Evolutionary conservation across 768 basidiomycete species (phyloP).

Genomic region (Pisolithus orientalis): DNA sequence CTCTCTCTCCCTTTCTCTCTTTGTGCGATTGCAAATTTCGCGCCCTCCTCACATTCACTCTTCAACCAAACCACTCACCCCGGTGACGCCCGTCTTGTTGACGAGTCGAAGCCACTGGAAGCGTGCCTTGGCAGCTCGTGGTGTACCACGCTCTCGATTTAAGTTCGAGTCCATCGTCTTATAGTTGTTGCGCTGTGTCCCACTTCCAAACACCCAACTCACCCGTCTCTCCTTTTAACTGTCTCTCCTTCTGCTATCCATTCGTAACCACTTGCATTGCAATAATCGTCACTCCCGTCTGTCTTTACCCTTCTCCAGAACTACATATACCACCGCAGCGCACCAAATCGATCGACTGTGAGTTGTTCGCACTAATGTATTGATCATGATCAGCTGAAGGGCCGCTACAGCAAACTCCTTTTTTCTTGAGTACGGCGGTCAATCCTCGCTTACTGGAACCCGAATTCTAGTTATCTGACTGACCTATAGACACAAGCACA

Average conservation of each 20-base stretch:
- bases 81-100: conserved; percentile 15
- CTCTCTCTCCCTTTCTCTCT: conserved; percentile 33
- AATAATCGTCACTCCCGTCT: conserved; percentile 15
- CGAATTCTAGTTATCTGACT: no score
- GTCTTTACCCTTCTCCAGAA: conserved; percentile 1
- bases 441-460: no score
- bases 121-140: conserved; percentile 19
- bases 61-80: conserved; percentile 3
- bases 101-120: conserved; percentile 22
- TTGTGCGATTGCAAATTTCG: conserved; percentile 41
- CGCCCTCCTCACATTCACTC: neutral
- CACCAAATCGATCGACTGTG: conserved; percentile 11
- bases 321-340: neutral
- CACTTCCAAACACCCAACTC: conserved; percentile 21
- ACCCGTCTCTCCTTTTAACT: conserved; percentile 30
- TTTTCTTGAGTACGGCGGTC: neutral
- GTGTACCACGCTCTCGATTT: conserved; percentile 39
- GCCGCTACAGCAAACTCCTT: conserved; percentile 5
- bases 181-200: conserved; percentile 22
- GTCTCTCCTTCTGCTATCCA: conserved; percentile 23
- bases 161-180: conserved; percentile 44
- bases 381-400: conserved; percentile 4
- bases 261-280: conserved; percentile 13
- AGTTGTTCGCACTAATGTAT: conserved; percentile 3
- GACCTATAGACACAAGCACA: no score